These are phyloP conservation scores for Leccinum obscurum DNA, from an alignment of 768 basidiomycete genomes.

Conservation along the genomic window DNA sequence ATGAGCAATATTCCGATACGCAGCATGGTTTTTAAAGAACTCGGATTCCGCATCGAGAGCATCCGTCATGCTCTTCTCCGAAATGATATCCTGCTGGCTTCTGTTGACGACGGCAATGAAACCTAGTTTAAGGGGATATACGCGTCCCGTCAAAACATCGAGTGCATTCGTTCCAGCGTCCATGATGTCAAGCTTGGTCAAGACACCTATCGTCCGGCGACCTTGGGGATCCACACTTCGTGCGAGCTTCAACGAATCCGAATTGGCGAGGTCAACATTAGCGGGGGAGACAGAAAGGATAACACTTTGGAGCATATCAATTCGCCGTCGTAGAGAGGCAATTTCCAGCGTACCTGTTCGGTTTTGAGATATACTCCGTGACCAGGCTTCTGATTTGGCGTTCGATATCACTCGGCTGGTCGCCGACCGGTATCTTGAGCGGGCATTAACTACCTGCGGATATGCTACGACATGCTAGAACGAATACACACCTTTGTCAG, in stretches of 20 bases:
- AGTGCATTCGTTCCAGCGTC: conserved; percentile 98
- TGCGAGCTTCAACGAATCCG: conserved; percentile 95
- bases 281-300: conserved; percentile 97
- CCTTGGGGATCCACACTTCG: conserved; percentile 95
- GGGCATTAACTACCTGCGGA: conserved; percentile 1
- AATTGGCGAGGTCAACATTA: conserved; percentile 98
- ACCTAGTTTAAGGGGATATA: conserved; percentile 96
- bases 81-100: conserved; percentile 95
- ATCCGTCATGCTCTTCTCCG: conserved; percentile 80
- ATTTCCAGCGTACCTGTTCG: conserved; percentile 71
- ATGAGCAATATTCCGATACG: conserved; percentile 94
- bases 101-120: conserved; percentile 99
- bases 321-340: background rate
- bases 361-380: conserved; percentile 94
- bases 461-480: background rate
- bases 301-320: conserved; percentile 54
- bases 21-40: conserved; percentile 87
- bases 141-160: conserved; percentile 93
- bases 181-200: conserved; percentile 98
- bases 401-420: conserved; percentile 98
- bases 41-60: conserved; percentile 84
- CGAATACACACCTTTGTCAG: conserved; percentile 82
- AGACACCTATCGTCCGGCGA: conserved; percentile 91
- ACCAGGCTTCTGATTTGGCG: conserved; percentile 93
- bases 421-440: conserved; percentile 85